Percentiles rank a stretch among this genome's conserved stretches.
phyloP scores from a whole-genome alignment of 2,329 filamentous ascomycete genomes.

The Torrubiella hemipterigena region DNA sequence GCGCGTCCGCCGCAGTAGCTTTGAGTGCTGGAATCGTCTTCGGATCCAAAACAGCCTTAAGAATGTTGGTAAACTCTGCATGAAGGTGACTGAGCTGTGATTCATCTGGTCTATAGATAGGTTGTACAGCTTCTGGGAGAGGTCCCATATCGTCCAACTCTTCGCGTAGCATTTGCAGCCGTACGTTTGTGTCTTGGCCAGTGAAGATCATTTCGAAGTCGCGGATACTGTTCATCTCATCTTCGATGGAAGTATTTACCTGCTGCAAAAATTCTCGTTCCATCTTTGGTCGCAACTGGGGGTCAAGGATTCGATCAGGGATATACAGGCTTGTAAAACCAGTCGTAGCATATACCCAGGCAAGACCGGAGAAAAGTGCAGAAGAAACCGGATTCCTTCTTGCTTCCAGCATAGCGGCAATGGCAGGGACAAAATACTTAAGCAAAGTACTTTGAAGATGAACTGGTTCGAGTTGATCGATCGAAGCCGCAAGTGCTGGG shows the following conservation, averaged over 20 bases:
- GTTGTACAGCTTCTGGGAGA: constrained; percentile 49
- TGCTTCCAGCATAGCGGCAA: constrained; percentile 27
- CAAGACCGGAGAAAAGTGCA: constrained; percentile 31
- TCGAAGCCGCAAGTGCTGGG: no score
- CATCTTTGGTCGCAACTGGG: constrained; percentile 53
- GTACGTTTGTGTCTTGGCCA: constrained; percentile 55
- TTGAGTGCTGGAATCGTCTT: constrained; percentile 25
- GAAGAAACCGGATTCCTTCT: constrained; percentile 9
- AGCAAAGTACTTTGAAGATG: constrained; percentile 25
- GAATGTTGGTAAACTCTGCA: constrained; percentile 67
- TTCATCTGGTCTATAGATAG: constrained; percentile 57
- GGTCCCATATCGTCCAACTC: constrained; percentile 54
- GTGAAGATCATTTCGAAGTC: constrained; percentile 57
- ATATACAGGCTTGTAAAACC: constrained; percentile 70
- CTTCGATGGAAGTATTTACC: constrained; percentile 40
- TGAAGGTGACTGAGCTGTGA: constrained; percentile 64
- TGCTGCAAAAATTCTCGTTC: constrained; percentile 47
- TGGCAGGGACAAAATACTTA: constrained; percentile 32
- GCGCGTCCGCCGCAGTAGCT: constrained; percentile 11
- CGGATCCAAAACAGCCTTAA: constrained; percentile 48
- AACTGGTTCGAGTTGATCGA: no score
- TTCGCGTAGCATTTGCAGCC: constrained; percentile 48
- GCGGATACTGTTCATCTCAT: constrained; percentile 47
- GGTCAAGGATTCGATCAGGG: constrained; percentile 78
- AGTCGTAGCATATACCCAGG: constrained; percentile 67